These are phyloP conservation scores for Diaporthe sp. DNA, from an alignment of 2,329 filamentous ascomycete genomes.

Conservation along the genomic window DNA sequence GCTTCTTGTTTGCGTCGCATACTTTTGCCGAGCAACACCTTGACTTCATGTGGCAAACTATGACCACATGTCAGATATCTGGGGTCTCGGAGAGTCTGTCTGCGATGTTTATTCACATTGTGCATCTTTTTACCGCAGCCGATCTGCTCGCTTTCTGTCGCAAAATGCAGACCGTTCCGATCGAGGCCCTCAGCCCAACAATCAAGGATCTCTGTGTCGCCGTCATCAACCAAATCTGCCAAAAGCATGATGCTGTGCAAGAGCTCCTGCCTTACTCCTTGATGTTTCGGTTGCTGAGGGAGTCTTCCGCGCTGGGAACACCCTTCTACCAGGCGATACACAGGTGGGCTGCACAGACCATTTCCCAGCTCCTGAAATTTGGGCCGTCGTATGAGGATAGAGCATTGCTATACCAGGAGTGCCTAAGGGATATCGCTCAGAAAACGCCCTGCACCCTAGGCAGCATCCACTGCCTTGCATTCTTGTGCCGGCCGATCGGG, in stretches of 20 bases:
- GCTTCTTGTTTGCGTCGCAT: conserved; percentile 85
- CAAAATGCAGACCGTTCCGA: conserved; percentile 75
- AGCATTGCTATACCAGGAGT: conserved; percentile 73
- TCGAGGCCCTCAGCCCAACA: conserved; percentile 71
- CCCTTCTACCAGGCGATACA: conserved; percentile 49
- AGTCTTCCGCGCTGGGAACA: conserved; percentile 71
- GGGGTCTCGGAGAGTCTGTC: conserved; percentile 86
- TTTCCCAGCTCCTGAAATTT: conserved; percentile 60
- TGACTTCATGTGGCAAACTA: conserved; percentile 86
- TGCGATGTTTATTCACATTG: conserved; percentile 68
- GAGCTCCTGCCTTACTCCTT: conserved; percentile 54
- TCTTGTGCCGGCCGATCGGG: conserved; percentile 59
- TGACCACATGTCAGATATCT: conserved; percentile 85
- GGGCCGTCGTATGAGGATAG: conserved; percentile 69
- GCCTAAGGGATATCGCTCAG: conserved; percentile 75
- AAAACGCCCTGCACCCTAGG: conserved; percentile 76
- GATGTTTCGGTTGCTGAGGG: conserved; percentile 76
- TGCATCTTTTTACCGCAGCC: conserved; percentile 61
- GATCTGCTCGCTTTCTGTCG: conserved; percentile 75
- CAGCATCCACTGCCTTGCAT: conserved; percentile 75
- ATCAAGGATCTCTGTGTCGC: conserved; percentile 73
- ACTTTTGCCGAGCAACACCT: conserved; percentile 80
- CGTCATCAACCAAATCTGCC: conserved; percentile 63
- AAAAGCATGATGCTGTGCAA: conserved; percentile 48
- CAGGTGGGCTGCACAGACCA: conserved; percentile 33